A percentile compares a stretch with the other conserved stretches of the same genome.
These are phyloP conservation scores for Yarrowia deformans DNA, from an alignment of 805 yeast genomes.

Conservation along the genomic window DNA sequence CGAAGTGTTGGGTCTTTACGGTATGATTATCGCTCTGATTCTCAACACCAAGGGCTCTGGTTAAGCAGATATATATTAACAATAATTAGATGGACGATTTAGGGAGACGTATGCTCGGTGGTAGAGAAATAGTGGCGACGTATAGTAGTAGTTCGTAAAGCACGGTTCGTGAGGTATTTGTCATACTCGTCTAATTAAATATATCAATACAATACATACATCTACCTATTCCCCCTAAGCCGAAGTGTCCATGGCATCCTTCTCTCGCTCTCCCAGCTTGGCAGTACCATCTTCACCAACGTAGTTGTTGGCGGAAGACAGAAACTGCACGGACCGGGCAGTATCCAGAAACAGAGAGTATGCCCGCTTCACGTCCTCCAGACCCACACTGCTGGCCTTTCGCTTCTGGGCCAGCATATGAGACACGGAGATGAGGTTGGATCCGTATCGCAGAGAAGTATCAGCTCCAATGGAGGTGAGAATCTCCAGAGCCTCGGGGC, in stretches of 20 bases:
- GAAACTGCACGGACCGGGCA: constrained; percentile 84
- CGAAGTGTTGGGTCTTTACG: constrained; percentile 88
- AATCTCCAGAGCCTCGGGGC: constrained; percentile 82
- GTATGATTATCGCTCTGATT: constrained; percentile 93
- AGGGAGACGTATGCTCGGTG: too few relatives aligned
- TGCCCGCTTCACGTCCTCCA: constrained; percentile 84
- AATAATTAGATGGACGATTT: constrained; percentile 8
- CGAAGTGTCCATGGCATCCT: constrained; percentile 51
- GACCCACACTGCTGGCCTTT: constrained; percentile 72
- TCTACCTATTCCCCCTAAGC: constrained; percentile 17
- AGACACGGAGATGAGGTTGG: constrained; percentile 89
- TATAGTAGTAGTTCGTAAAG: neutral
- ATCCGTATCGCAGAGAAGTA: constrained; percentile 89
- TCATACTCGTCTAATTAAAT: neutral
- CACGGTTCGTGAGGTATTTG: too few relatives aligned
- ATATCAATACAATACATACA: constrained; percentile 20
- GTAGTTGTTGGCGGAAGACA: constrained; percentile 73
- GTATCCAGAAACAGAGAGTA: constrained; percentile 88
- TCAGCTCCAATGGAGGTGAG: constrained; percentile 89
- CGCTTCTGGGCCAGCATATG: constrained; percentile 86
- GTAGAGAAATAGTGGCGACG: neutral
- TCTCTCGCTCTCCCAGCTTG: constrained; percentile 55
- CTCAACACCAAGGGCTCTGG: constrained; percentile 88
- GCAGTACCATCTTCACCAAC: constrained; percentile 83
- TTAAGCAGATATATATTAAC: constrained; percentile 44